phyloP scores from a whole-genome alignment of 331 rosid species.

The Prunus yedoensis region DNA sequence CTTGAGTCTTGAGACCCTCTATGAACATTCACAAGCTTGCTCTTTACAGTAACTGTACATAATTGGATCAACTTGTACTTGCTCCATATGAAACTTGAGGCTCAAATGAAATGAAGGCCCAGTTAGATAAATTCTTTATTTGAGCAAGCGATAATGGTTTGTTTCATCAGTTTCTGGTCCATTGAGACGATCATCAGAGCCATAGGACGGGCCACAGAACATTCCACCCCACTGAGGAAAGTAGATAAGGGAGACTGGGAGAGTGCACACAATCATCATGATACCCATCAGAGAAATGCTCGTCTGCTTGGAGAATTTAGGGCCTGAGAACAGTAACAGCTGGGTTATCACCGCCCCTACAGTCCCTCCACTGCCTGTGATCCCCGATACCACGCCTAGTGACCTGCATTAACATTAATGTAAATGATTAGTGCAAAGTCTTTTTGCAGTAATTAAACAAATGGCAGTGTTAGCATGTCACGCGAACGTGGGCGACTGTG shows the following conservation, averaged over 20 bases:
- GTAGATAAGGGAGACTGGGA: constrained; percentile 40
- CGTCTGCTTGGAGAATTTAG: constrained; percentile 34
- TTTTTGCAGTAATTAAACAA: background rate
- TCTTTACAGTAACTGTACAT: background rate
- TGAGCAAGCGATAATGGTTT: constrained; percentile 24
- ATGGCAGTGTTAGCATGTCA: no score
- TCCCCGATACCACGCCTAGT: constrained; percentile 62
- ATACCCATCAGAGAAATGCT: constrained; percentile 61
- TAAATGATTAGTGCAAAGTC: background rate
- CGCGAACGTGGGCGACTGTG: no score
- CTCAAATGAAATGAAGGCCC: background rate
- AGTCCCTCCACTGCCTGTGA: constrained; percentile 68
- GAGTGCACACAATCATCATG: constrained; percentile 45
- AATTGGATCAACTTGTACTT: background rate
- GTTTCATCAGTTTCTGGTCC: constrained; percentile 5
- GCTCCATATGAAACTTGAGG: background rate
- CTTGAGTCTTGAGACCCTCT: background rate
- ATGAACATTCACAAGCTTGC: background rate
- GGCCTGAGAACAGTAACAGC: constrained; percentile 43
- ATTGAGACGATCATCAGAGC: background rate
- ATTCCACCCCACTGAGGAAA: constrained; percentile 61
- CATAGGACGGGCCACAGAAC: constrained; percentile 42
- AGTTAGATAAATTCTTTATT: background rate
- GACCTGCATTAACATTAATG: constrained; percentile 39
- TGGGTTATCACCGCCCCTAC: constrained; percentile 58